Evolutionary conservation across 1,284 basidiomycete genomes (phyloP), one percentile per base, ranked within the genome.

Genomic region (Pseudozyma sp.): DNA sequence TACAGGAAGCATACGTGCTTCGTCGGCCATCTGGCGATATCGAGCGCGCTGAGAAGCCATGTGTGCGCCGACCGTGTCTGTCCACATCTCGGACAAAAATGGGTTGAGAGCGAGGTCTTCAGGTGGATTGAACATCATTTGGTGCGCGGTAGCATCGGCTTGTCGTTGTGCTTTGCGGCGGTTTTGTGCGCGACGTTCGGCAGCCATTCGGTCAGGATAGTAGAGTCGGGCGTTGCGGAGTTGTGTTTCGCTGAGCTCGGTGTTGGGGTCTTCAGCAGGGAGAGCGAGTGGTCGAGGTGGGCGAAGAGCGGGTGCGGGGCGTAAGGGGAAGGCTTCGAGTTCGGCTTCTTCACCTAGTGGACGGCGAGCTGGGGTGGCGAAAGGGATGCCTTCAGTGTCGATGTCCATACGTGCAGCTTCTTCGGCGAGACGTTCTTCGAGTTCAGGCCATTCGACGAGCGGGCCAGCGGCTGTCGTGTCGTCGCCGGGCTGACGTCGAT

Each of bases 401-500:
- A 61, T 16, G 18, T 61, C 58, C 54, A 71, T 56, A 8, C 54
- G 60, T 16, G 70, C 51, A 35, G 70, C 65, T 65, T 73, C 70
- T 39, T 66, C 65, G 1, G 53, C 58, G 1, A 74, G 61, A 5
- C 71, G 36, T 13, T 74, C 55, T 19, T 69, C 66, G 13, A 74
- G 45, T 18, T 74, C 71, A 8, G 66, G 71, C 71, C 71, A 74
- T 47, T 65, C 66, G 5, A 66, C 52, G 8, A 61, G 40, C 2
- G 54, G 53, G 8, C 54, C 66, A 2, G 50, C 58, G 10, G 19
- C 21, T 10, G 43, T 31, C 0, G 59, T 70, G 2, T 70, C 68
- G 25, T 70, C 62, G 13, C 54, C 68, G 1, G 49, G 34, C 0
- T 19, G 38, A 13, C 57, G 53, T 25, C 49, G 49, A 19, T 60